Evolutionary conservation across 2,329 filamentous ascomycete species (phyloP), one percentile per base, ranked within the genome.

Genomic region (Thermochaetoides dissita): DNA sequence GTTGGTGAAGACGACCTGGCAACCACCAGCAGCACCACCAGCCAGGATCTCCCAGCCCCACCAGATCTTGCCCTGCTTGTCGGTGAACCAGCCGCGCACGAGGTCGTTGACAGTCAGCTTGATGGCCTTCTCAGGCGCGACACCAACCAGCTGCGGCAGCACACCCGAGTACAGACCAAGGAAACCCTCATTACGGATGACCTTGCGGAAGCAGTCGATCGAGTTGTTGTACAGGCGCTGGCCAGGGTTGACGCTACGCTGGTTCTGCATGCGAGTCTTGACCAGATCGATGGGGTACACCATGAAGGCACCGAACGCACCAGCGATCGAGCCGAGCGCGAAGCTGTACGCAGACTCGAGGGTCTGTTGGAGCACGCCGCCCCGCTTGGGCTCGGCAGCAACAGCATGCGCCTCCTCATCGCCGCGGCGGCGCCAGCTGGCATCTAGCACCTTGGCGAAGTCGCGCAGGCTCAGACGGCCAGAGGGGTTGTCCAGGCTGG

Each of bases 111-210:
- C 88, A 0, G 91, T 98, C 49, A 98, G 76, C 69, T 98, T 98
- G 68, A 98, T 98, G 53, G 91, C 91, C 71, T 98, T 98, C 63
- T 98, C 91, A 2, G 91, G 91, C n/a, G 91, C 91, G 37, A 98
- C 91, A 62, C 91, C 91, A 49, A 98, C 85, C 37, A 98, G 74
- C 68, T 98, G 91, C 8, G 91, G 91, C 40, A 95, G 63, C 12
- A 98, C 86, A 58, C 91, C 91, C 39, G 89, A 94, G 68, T 98
- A 98, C 39, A 98, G 65, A 17, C 91, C 91, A 34, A 71, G 72
- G 61, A 94, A 73, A 43, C 91, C 91, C 64, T 98, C 91, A 57
- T 96, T 95, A 49, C 79, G 78, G 49, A 96, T 69, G 34, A 98
- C 88, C 66, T 96, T 98, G 60, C 75, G 79, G 47, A 88, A 87